phyloP scores from a whole-genome alignment of 768 basidiomycete species.

The Pulveroboletus sp. region DNA sequence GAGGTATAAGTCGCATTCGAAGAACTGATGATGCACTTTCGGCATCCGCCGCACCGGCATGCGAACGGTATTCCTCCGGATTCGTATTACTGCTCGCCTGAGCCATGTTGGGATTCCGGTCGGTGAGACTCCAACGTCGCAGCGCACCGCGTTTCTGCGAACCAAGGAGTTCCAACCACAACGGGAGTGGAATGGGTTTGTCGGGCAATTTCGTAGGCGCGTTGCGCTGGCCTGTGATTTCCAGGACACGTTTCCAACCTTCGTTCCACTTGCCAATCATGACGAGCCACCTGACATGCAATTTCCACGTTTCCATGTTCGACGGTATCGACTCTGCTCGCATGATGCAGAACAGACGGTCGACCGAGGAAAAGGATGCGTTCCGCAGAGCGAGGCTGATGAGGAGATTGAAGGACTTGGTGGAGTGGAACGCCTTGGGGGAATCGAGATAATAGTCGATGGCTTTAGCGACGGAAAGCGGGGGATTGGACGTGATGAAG shows the following conservation, averaged over 20 bases:
- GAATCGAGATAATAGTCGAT: constrained; percentile 28
- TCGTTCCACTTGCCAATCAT: constrained; percentile 52
- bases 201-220: constrained; percentile 1
- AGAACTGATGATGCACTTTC: background rate
- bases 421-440: constrained; percentile 32
- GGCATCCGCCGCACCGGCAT: background rate
- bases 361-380: constrained; percentile 44
- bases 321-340: constrained; percentile 35
- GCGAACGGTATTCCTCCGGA: background rate
- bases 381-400: constrained; percentile 48
- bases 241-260: constrained; percentile 48
- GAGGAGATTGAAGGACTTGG: constrained; percentile 43
- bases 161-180: constrained; percentile 64
- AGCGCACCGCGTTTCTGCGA: constrained; percentile 37
- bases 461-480: constrained; percentile 10
- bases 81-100: background rate
- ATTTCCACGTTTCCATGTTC: constrained; percentile 53
- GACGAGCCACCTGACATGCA: constrained; percentile 55
- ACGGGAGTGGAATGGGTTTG: constrained; percentile 36
- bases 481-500: constrained; percentile 17
- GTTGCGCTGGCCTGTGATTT: constrained; percentile 12
- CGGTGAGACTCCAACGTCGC: constrained; percentile 15
- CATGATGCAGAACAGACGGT: constrained; percentile 47
- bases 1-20: constrained; percentile 15
- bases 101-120: background rate